These are phyloP conservation scores for Aspergillus nanangensis DNA, from an alignment of 495 filamentous ascomycete species.

Conservation along the genomic window DNA sequence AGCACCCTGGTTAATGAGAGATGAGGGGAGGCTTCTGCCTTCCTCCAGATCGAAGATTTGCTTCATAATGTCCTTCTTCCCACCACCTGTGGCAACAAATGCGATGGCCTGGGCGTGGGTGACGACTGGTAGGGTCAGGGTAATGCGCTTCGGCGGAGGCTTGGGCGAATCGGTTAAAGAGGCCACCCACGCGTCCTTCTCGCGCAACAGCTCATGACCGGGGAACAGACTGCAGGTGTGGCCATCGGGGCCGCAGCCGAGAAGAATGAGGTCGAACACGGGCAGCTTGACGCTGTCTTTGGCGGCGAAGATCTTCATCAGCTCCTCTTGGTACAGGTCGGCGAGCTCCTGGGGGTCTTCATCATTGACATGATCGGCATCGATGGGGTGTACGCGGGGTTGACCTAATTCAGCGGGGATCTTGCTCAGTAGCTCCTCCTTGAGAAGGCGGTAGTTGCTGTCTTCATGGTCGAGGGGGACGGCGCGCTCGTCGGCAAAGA, in stretches of 20 bases:
- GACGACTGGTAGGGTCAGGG: conserved; percentile 84
- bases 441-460: conserved; percentile 88
- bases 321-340: conserved; percentile 85
- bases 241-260: conserved; percentile 92
- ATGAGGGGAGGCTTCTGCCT: conserved; percentile 71
- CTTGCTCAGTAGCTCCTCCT: conserved; percentile 82
- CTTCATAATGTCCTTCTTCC: conserved; percentile 88
- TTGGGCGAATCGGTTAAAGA: conserved; percentile 90
- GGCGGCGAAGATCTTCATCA: conserved; percentile 77
- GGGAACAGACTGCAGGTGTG: conserved; percentile 98
- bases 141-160: conserved; percentile 86
- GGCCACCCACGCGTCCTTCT: conserved; percentile 88
- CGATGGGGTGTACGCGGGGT: conserved; percentile 75
- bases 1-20: conserved; percentile 76
- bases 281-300: conserved; percentile 87
- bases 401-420: conserved; percentile 61
- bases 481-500: conserved; percentile 95
- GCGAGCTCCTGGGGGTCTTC: conserved; percentile 87
- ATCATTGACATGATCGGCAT: conserved; percentile 65
- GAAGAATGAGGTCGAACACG: conserved; percentile 87
- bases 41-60: conserved; percentile 81
- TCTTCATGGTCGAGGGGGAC: conserved; percentile 88
- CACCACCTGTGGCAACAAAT: conserved; percentile 84
- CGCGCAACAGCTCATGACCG: conserved; percentile 77
- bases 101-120: conserved; percentile 77